Percentiles rank a stretch among this genome's conserved stretches.
Evolutionary conservation across 352 stramenopile genomes (phyloP).

Genomic region (Phytophthora idaei): DNA sequence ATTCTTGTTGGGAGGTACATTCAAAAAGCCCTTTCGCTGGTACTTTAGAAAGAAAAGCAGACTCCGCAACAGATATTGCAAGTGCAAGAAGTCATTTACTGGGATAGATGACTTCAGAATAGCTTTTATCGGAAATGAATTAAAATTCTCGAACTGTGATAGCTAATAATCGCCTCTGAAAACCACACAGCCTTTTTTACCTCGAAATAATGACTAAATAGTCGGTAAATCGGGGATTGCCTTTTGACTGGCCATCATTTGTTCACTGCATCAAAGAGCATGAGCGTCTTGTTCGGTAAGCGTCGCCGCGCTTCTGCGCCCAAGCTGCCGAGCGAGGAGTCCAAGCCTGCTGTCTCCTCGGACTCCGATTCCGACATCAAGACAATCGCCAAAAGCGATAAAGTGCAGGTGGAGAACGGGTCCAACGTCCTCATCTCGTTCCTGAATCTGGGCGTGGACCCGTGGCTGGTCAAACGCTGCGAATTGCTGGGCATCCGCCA

Average conservation of each 20-base stretch:
- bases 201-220: not conserved
- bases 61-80: too few relatives aligned
- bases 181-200: too few relatives aligned
- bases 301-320: constrained; percentile 45
- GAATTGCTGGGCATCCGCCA: constrained; percentile 84
- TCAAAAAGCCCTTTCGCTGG: too few relatives aligned
- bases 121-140: too few relatives aligned
- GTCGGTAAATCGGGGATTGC: not conserved
- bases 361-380: not conserved
- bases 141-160: too few relatives aligned
- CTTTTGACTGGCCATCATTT: constrained; percentile 6
- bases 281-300: constrained; percentile 85
- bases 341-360: constrained; percentile 3
- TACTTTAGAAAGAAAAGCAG: too few relatives aligned
- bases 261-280: constrained; percentile 12
- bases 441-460: constrained; percentile 81
- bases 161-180: too few relatives aligned
- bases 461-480: constrained; percentile 89
- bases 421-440: constrained; percentile 77
- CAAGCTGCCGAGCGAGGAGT: constrained; percentile 4
- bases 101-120: too few relatives aligned
- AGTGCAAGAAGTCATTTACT: too few relatives aligned
- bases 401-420: constrained; percentile 48
- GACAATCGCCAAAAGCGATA: constrained; percentile 30
- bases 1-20: too few relatives aligned